These are phyloP conservation scores for Coelastrella sp. DNA, from an alignment of 139 green algal species.

Conservation along the genomic window DNA sequence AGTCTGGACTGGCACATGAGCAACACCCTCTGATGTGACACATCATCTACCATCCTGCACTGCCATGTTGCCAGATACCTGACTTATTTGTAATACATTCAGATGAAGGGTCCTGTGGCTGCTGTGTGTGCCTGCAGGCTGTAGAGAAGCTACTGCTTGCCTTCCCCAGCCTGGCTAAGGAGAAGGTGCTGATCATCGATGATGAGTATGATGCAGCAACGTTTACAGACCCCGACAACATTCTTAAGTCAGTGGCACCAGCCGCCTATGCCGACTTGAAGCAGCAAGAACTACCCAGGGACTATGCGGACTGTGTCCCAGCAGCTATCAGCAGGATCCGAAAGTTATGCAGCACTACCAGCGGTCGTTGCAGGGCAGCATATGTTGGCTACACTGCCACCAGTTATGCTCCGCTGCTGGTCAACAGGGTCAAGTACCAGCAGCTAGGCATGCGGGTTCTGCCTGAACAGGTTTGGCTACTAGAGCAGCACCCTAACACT, in stretches of 20 bases:
- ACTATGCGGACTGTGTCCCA: not conserved
- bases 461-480: not conserved
- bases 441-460: not conserved
- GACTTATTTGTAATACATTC: not conserved
- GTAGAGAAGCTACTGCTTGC: not conserved
- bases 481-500: not conserved
- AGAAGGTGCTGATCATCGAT: not conserved
- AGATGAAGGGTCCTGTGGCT: not conserved
- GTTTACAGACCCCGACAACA: not conserved
- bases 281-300: not conserved
- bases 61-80: no score
- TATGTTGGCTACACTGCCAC: not conserved
- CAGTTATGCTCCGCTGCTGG: not conserved
- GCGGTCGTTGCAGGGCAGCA: not conserved
- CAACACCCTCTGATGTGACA: no score
- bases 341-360: not conserved
- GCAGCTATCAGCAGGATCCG: not conserved
- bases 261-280: not conserved
- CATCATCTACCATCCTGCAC: no score
- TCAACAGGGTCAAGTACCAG: not conserved
- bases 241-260: not conserved
- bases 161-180: not conserved
- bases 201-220: not conserved
- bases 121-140: not conserved
- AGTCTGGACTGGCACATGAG: no score